Conservation (phyloP, 192 early-diverging fungal species). For the Haplosporangium gracile region DNA sequence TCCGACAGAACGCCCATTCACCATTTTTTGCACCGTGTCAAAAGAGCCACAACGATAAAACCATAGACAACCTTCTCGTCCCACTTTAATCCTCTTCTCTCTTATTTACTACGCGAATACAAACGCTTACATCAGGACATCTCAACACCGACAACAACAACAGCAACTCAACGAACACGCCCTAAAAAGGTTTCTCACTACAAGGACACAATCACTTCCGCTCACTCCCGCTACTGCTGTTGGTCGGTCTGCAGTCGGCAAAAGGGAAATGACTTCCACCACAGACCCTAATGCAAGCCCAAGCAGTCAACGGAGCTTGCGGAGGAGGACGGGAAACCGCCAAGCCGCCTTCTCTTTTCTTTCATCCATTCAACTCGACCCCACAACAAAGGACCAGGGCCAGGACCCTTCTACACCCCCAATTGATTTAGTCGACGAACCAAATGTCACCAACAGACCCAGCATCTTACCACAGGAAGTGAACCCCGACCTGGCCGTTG, state of each 20-base stretch:
- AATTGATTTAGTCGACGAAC: not conserved
- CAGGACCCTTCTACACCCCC: not conserved
- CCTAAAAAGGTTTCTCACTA: not conserved
- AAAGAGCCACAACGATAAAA: no score
- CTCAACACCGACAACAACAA: no score
- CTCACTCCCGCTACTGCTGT: not conserved
- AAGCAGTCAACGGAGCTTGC: not conserved
- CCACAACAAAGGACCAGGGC: not conserved
- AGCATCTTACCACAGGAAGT: not conserved
- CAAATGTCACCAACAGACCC: not conserved
- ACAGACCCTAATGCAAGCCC: conserved; percentile 6
- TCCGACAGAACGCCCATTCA: no score
- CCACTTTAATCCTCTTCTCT: no score
- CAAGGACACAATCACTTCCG: not conserved
- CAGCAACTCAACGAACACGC: no score
- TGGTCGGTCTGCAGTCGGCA: conserved; percentile 6
- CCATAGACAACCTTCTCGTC: no score
- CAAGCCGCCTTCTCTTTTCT: conserved; percentile 50
- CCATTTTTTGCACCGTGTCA: no score
- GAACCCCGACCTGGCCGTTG: not conserved
- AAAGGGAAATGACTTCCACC: conserved; percentile 7
- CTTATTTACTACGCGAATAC: no score
- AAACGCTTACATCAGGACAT: no score
- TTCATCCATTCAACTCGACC: conserved; percentile 38
- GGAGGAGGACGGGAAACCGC: conserved; percentile 31